Evolutionary conservation across 164 flowering plant species (phyloP), one percentile per base, ranked within the genome.

Genomic region (Amborella trichopoda): DNA sequence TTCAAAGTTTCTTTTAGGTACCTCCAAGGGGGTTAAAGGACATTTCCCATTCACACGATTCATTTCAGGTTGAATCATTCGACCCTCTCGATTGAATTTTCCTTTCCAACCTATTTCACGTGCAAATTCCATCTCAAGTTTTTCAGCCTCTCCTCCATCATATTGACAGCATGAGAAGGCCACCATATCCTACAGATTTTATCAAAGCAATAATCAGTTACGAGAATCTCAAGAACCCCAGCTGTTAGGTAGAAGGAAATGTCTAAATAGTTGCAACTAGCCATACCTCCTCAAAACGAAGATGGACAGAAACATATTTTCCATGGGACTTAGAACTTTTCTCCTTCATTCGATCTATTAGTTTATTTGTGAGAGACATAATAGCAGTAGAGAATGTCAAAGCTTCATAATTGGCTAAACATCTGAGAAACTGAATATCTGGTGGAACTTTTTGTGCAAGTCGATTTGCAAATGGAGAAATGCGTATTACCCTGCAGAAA

Each of bases 91-190:
- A 6, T 89, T 87, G 51, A 91, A 91, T 60, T 91, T 91, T 36
- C 96, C 96, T 65, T 58, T 78, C 98, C 98, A 91, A 42, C 98
- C 96, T 65, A 70, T 75, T 66, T 91, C 98, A 54, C 98, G 76
- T 40, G 96, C 96, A 16, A 77, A 85, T 43, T 55, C 61, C 98
- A 91, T 91, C 46, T 80, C 88, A 46, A n/a, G 37, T 33, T 52
- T 71, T 54, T 91, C 98, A 68, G 75, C 53, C 47, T 68, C 68
- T 16, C 96, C 96, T 27, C 96, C 98, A 73, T 87, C 96, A 75
- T 69, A 91, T 32, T 80, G 62, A 67, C 98, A 91, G 49, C 98
- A 91, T 25, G 98, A 91, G 68, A 91, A 91, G 42, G 98, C 98
- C 63, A 91, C 94, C 98, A 91, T 91, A 62, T 91, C 98, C 98